Percentiles rank a stretch among this genome's conserved stretches.
Conservation (phyloP, 2,329 filamentous ascomycete species). For the Taxawa tesnikishii region DNA sequence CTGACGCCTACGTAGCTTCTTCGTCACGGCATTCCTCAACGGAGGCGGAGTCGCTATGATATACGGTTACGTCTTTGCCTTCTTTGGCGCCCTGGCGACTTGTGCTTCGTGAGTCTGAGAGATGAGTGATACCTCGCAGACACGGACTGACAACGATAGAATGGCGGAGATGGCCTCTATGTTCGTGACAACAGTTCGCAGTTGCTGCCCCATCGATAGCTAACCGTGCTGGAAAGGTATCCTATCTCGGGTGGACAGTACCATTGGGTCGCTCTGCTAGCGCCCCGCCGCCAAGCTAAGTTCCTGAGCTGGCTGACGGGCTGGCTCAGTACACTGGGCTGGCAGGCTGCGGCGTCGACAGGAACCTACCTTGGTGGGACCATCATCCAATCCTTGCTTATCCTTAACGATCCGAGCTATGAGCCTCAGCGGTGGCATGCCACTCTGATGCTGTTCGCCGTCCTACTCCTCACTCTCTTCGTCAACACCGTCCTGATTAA, state of each 20-base stretch:
- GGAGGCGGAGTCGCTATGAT: constrained; percentile 12
- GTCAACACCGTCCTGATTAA: constrained; percentile 33
- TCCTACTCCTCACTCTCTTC: constrained; percentile 19
- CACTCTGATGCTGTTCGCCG: constrained; percentile 24
- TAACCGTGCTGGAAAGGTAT: too few relatives aligned
- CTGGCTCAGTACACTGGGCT: constrained; percentile 30
- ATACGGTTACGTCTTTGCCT: constrained; percentile 22
- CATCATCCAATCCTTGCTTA: constrained; percentile 13
- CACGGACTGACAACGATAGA: too few relatives aligned
- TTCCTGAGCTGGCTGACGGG: constrained; percentile 34
- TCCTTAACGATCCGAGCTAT: constrained; percentile 23
- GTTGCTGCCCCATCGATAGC: too few relatives aligned
- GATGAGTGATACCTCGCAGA: too few relatives aligned
- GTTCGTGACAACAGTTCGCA: too few relatives aligned
- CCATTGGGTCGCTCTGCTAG: constrained; percentile 33
- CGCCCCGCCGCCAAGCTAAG: constrained; percentile 26
- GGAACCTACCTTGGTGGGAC: constrained; percentile 10
- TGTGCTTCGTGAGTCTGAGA: too few relatives aligned
- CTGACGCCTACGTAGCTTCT: background rate
- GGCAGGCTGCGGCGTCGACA: constrained; percentile 15
- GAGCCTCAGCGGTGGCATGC: constrained; percentile 25
- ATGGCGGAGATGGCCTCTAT: constrained; percentile 32
- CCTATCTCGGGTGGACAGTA: constrained; percentile 24
- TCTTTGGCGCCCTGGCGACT: constrained; percentile 13
- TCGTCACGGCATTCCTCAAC: constrained; percentile 7